These are phyloP conservation scores for Neurospora terricola DNA, from an alignment of 495 filamentous ascomycete genomes.

Conservation along the genomic window DNA sequence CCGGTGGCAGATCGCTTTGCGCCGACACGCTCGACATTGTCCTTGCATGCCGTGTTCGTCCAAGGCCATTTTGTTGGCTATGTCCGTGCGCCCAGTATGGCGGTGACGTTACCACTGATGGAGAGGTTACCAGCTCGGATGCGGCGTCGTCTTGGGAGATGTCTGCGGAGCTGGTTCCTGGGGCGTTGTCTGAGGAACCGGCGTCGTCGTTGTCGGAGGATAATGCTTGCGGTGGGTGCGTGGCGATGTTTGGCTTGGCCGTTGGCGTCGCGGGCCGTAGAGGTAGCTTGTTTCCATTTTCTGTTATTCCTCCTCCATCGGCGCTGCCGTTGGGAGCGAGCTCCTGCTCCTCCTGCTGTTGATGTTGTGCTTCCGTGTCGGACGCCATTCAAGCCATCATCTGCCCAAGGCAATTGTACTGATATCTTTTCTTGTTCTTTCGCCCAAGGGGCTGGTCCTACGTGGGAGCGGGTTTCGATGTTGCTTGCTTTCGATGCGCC, in stretches of 20 bases:
- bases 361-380: conserved; percentile 3
- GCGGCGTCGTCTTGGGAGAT: conserved; percentile 1
- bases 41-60: conserved; percentile 3
- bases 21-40: conserved; percentile 32
- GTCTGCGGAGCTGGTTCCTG: background rate
- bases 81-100: conserved; percentile 21
- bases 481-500: background rate
- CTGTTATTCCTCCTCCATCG: background rate
- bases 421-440: background rate
- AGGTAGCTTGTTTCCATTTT: background rate
- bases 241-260: background rate
- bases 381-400: conserved; percentile 26
- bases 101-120: conserved; percentile 17
- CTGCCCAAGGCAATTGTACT: background rate
- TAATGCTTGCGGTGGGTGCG: background rate
- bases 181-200: background rate
- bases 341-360: background rate
- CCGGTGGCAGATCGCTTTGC: conserved; percentile 32
- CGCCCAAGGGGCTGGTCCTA: background rate
- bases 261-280: background rate
- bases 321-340: background rate
- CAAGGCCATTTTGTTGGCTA: background rate
- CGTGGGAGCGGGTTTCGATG: background rate
- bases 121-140: conserved; percentile 8
- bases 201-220: background rate